Evolutionary conservation across 2,329 filamentous ascomycete species (phyloP).

Genomic region (Didymellaceae sp.): DNA sequence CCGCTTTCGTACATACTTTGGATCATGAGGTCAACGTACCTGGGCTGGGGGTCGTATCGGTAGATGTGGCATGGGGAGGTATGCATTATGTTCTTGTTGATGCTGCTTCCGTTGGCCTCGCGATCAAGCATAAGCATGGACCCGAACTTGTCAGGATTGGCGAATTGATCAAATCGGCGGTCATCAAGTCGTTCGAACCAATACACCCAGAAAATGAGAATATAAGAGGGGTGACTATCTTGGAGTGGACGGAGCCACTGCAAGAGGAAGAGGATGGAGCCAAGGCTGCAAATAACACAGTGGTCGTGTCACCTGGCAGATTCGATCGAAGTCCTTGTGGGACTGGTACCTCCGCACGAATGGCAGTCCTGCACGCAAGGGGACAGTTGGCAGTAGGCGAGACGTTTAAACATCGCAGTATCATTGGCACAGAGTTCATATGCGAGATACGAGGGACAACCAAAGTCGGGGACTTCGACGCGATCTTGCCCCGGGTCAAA

Average conservation of each 20-base stretch:
- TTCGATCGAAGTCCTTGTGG: slow-evolving; percentile 57
- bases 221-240: slow-evolving; percentile 22
- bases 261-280: slow-evolving; percentile 16
- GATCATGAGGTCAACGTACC: not conserved
- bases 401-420: slow-evolving; percentile 49
- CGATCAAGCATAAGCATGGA: slow-evolving; percentile 36
- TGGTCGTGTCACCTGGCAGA: slow-evolving; percentile 54
- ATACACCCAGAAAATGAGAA: not conserved
- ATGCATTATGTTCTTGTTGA: slow-evolving; percentile 56
- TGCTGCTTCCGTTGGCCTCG: slow-evolving; percentile 47
- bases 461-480: slow-evolving; percentile 23
- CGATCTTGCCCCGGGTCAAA: slow-evolving; percentile 52
- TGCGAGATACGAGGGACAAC: slow-evolving; percentile 47
- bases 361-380: slow-evolving; percentile 54
- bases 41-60: slow-evolving; percentile 11
- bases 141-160: slow-evolving; percentile 52
- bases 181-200: slow-evolving; percentile 33
- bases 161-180: slow-evolving; percentile 51
- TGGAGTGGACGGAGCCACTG: slow-evolving; percentile 50
- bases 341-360: slow-evolving; percentile 53
- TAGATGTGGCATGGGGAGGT: slow-evolving; percentile 57
- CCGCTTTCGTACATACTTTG: not conserved
- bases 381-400: slow-evolving; percentile 49
- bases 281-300: slow-evolving; percentile 49
- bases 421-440: slow-evolving; percentile 54